phyloP scores from a whole-genome alignment of 2,329 filamentous ascomycete species.

The Fusarium denticulatum region DNA sequence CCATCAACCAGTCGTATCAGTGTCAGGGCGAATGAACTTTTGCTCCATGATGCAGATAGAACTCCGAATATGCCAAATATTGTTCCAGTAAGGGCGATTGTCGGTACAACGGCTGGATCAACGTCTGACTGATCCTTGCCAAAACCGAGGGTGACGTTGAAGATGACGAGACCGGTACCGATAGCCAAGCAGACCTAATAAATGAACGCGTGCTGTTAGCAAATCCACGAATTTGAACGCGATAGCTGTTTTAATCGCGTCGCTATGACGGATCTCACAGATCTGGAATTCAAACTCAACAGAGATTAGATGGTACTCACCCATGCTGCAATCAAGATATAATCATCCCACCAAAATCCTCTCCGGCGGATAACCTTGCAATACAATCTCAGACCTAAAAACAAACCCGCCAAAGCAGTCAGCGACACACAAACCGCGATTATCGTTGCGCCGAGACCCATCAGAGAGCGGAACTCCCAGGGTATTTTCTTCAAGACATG shows the following conservation, averaged over 20 bases:
- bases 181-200: background rate
- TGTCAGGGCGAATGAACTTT: background rate
- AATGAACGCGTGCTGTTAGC: accelerated
- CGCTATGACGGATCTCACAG: accelerated
- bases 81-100: background rate
- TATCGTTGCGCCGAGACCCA: background rate
- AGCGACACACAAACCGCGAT: background rate
- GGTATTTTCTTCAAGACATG: background rate
- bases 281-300: background rate
- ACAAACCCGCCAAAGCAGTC: background rate
- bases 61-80: background rate
- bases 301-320: background rate
- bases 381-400: background rate
- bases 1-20: background rate
- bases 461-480: background rate
- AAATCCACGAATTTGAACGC: accelerated
- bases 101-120: background rate
- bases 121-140: background rate
- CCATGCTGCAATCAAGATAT: background rate
- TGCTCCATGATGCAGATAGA: background rate
- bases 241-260: background rate
- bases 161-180: background rate
- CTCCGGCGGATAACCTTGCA: background rate
- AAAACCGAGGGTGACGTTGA: background rate
- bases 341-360: constrained; percentile 7